These are phyloP conservation scores for Tothia fuscella DNA, from an alignment of 2,329 filamentous ascomycete species.

Conservation along the genomic window DNA sequence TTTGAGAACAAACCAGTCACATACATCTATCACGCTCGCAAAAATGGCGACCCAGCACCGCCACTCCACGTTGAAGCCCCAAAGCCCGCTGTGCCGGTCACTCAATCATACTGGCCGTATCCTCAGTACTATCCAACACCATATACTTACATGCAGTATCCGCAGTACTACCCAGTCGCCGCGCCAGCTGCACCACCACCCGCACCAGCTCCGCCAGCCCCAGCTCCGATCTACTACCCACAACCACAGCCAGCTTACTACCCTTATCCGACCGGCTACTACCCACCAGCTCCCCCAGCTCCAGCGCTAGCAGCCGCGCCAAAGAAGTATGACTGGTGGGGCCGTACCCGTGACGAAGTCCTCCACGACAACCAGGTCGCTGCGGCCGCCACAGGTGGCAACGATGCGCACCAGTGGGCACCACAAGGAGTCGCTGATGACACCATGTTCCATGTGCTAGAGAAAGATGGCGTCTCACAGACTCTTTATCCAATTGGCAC, in stretches of 20 bases:
- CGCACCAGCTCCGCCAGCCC: too few relatives aligned
- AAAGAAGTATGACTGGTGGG: too few relatives aligned
- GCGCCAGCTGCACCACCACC: too few relatives aligned
- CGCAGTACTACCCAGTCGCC: neutral
- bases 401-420: too few relatives aligned
- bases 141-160: constrained; percentile 3
- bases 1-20: constrained; percentile 4
- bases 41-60: neutral
- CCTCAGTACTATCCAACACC: constrained; percentile 3
- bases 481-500: too few relatives aligned
- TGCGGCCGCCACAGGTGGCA: too few relatives aligned
- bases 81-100: neutral
- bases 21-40: constrained; percentile 3
- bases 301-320: neutral
- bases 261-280: constrained; percentile 1
- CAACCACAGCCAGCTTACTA: neutral
- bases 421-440: too few relatives aligned
- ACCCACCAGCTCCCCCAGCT: neutral
- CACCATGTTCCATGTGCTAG: too few relatives aligned
- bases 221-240: constrained; percentile 3
- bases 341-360: too few relatives aligned
- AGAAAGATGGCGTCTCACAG: too few relatives aligned
- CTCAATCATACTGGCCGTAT: neutral
- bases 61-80: neutral
- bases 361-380: too few relatives aligned